Evolutionary conservation across 1,284 basidiomycete genomes (phyloP).

Genomic region (Ustilago lituana): DNA sequence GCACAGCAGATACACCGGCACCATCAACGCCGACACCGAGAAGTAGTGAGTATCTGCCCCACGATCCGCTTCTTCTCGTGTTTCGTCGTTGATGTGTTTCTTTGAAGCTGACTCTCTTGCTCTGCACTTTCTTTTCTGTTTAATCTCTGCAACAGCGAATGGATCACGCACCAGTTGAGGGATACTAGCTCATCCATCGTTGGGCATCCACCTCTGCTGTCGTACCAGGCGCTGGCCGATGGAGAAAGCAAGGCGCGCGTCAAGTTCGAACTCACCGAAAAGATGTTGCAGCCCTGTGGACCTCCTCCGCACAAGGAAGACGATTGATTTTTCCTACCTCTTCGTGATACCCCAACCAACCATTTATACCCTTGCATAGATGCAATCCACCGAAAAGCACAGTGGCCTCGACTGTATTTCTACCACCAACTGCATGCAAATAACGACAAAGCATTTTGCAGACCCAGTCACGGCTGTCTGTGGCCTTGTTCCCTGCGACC

Average conservation of each 20-base stretch:
- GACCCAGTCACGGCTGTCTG: background rate
- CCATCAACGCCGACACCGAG: conserved; percentile 68
- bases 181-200: conserved; percentile 92
- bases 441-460: background rate
- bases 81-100: conserved; percentile 6
- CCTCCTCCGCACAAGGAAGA: conserved; percentile 93
- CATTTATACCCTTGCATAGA: conserved; percentile 27
- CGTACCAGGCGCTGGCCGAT: conserved; percentile 90
- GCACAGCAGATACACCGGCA: conserved; percentile 94
- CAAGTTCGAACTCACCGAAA: conserved; percentile 81
- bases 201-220: conserved; percentile 85
- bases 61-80: conserved; percentile 8
- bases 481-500: background rate
- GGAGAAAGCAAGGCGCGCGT: conserved; percentile 87
- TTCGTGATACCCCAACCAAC: conserved; percentile 15
- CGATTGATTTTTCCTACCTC: conserved; percentile 68
- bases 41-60: conserved; percentile 55
- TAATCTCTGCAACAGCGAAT: conserved; percentile 75
- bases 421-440: conserved; percentile 1
- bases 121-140: conserved; percentile 1
- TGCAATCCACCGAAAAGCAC: too few species aligned
- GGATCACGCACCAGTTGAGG: conserved; percentile 95
- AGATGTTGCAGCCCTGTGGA: conserved; percentile 98
- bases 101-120: conserved; percentile 11
- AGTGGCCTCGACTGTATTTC: conserved; percentile 21